Conservation (phyloP, 1,284 basidiomycete genomes). For the Rhodofomes roseus region DNA sequence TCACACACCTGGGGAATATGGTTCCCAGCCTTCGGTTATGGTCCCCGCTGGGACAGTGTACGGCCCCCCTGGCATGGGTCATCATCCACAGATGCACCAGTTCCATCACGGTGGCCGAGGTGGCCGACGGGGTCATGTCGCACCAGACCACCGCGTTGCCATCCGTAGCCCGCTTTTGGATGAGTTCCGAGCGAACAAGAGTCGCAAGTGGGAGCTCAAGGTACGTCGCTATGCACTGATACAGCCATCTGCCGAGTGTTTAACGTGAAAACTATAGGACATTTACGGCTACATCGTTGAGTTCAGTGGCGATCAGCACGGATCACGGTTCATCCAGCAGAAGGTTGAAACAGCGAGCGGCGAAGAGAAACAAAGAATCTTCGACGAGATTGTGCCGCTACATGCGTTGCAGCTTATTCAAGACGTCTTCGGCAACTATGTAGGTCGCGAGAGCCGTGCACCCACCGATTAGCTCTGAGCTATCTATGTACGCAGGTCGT, state of each 20-base stretch:
- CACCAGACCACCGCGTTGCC: conserved; percentile 24
- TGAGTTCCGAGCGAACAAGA: conserved; percentile 81
- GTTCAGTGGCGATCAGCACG: conserved; percentile 93
- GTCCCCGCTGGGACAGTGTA: conserved; percentile 42
- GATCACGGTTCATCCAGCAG: conserved; percentile 88
- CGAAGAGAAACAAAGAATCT: conserved; percentile 82
- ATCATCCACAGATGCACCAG: conserved; percentile 29
- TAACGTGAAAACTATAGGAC: conserved; percentile 54
- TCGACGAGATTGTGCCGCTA: conserved; percentile 85
- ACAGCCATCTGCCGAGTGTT: no score
- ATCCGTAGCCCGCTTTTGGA: conserved; percentile 74
- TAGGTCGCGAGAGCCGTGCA: conserved; percentile 32
- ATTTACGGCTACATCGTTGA: conserved; percentile 87
- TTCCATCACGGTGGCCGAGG: conserved; percentile 38
- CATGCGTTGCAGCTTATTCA: conserved; percentile 80
- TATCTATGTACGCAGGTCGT: conserved; percentile 78
- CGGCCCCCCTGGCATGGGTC: conserved; percentile 14
- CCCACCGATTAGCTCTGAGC: conserved; percentile 6
- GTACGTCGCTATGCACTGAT: conserved; percentile 35
- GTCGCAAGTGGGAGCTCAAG: conserved; percentile 76
- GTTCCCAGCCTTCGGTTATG: conserved; percentile 44
- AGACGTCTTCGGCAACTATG: conserved; percentile 98
- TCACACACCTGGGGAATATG: conserved; percentile 43
- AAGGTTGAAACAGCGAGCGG: conserved; percentile 73
- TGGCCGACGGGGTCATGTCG: conserved; percentile 35